Percentiles rank a stretch among this genome's conserved stretches.
Conservation (phyloP, 352 stramenopile species). For the Phytophthora sp. region DNA sequence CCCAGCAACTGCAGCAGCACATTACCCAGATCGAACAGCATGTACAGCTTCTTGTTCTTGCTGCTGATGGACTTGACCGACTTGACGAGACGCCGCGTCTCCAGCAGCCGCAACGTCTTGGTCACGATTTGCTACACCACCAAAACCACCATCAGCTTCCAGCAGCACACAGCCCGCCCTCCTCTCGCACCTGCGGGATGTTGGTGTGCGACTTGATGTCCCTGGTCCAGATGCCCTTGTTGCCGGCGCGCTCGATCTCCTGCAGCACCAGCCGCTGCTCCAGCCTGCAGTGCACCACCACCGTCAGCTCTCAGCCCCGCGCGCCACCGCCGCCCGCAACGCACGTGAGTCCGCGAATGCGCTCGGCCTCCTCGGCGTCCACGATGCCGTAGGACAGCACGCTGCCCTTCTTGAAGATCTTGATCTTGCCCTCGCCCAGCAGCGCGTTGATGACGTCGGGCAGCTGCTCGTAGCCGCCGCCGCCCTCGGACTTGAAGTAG, state of each 20-base stretch:
- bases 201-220: slow-evolving; percentile 98
- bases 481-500: slow-evolving; percentile 68
- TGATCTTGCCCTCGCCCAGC: slow-evolving; percentile 88
- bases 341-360: slow-evolving; percentile 84
- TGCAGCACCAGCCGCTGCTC: slow-evolving; percentile 91
- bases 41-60: slow-evolving; percentile 99
- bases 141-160: slow-evolving; percentile 6
- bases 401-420: slow-evolving; percentile 89
- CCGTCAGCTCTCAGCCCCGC: not conserved
- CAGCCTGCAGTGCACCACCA: slow-evolving; percentile 42
- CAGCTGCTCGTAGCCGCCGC: slow-evolving; percentile 83
- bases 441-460: slow-evolving; percentile 84
- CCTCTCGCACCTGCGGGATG: slow-evolving; percentile 86
- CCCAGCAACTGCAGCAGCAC: not conserved
- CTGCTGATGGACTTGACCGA: slow-evolving; percentile 98
- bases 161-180: not conserved
- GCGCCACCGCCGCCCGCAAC: slow-evolving; percentile 9
- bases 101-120: slow-evolving; percentile 98
- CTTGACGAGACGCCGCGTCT: slow-evolving; percentile 97
- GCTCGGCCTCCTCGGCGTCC: slow-evolving; percentile 83
- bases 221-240: slow-evolving; percentile 99
- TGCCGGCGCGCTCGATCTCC: slow-evolving; percentile 96
- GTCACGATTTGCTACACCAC: slow-evolving; percentile 93
- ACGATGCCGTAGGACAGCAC: slow-evolving; percentile 87
- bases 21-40: slow-evolving; percentile 94